Percentiles rank a stretch among this genome's conserved stretches.
Evolutionary conservation across 352 stramenopile species (phyloP).

Genomic region (Phytophthora chlamydospora): DNA sequence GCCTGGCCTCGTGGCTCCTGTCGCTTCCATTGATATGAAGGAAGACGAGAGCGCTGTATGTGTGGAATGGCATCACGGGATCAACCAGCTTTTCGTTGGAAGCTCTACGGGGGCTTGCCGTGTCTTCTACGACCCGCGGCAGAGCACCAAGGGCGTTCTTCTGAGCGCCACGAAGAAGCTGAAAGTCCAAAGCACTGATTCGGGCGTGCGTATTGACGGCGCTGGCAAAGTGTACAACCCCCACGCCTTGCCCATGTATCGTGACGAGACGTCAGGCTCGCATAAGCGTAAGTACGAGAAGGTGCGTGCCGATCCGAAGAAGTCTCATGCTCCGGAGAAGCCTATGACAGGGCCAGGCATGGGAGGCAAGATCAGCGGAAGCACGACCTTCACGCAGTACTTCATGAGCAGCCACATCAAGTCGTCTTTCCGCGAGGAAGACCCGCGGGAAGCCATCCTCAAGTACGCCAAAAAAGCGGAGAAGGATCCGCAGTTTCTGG

Average conservation of each 20-base stretch:
- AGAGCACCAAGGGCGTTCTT: slow-evolving; percentile 82
- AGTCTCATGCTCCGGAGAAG: slow-evolving; percentile 76
- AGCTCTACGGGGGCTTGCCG: slow-evolving; percentile 66
- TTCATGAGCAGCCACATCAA: slow-evolving; percentile 91
- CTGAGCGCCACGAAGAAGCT: slow-evolving; percentile 83
- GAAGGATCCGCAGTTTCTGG: slow-evolving; percentile 73
- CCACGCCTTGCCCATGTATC: slow-evolving; percentile 83
- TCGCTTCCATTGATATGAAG: slow-evolving; percentile 74
- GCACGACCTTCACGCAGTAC: slow-evolving; percentile 87
- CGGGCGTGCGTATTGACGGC: slow-evolving; percentile 70
- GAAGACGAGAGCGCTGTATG: slow-evolving; percentile 83
- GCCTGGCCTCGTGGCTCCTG: slow-evolving; percentile 47
- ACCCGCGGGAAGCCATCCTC: slow-evolving; percentile 84
- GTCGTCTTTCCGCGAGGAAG: slow-evolving; percentile 84
- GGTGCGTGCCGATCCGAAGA: slow-evolving; percentile 67
- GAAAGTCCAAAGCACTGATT: slow-evolving; percentile 61
- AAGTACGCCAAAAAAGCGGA: slow-evolving; percentile 85
- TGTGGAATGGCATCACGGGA: slow-evolving; percentile 84
- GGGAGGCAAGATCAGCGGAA: slow-evolving; percentile 80
- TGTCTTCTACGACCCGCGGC: slow-evolving; percentile 71
- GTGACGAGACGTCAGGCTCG: slow-evolving; percentile 56
- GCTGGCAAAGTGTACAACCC: slow-evolving; percentile 80
- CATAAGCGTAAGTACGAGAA: slow-evolving; percentile 82
- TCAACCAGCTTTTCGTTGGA: slow-evolving; percentile 86
- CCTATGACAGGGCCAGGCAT: slow-evolving; percentile 78